These are phyloP conservation scores for Gentiana macrophylla DNA, from an alignment of 257 asterid genomes.

Conservation along the genomic window DNA sequence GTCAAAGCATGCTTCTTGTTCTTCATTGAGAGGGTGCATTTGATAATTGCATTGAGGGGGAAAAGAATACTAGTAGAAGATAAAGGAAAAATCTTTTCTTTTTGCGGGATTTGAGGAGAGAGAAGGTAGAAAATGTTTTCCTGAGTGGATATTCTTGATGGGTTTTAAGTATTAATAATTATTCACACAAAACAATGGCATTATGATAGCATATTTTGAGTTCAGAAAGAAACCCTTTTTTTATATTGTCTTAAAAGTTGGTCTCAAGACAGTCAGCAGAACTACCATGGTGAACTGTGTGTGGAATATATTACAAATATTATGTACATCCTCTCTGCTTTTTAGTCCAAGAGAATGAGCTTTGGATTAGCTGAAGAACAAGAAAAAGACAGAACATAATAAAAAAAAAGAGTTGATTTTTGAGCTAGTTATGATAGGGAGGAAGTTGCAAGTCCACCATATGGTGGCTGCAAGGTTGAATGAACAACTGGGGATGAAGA, in stretches of 20 bases:
- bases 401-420: background rate
- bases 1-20: constrained; percentile 38
- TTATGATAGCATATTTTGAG: constrained; percentile 22
- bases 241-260: constrained; percentile 19
- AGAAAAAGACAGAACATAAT: constrained; percentile 5
- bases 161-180: constrained; percentile 13
- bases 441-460: constrained; percentile 48
- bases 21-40: constrained; percentile 33
- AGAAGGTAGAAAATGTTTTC: constrained; percentile 13
- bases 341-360: constrained; percentile 15
- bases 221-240: constrained; percentile 21
- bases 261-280: constrained; percentile 25
- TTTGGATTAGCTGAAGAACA: constrained; percentile 13
- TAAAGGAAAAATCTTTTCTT: constrained; percentile 3
- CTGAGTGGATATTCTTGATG: constrained; percentile 13
- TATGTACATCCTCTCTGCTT: constrained; percentile 11
- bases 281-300: constrained; percentile 9
- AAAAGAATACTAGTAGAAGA: background rate
- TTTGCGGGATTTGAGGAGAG: constrained; percentile 21
- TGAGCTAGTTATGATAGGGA: constrained; percentile 34
- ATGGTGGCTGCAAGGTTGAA: constrained; percentile 49
- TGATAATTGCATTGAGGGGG: constrained; percentile 10
- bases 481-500: constrained; percentile 38
- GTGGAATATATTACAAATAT: constrained; percentile 7
- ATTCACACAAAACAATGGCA: constrained; percentile 24